A percentile compares a stretch with the other conserved stretches of the same genome.
Evolutionary conservation across 202 grass and related monocot genomes (phyloP).

Genomic region (Setaria italica): DNA sequence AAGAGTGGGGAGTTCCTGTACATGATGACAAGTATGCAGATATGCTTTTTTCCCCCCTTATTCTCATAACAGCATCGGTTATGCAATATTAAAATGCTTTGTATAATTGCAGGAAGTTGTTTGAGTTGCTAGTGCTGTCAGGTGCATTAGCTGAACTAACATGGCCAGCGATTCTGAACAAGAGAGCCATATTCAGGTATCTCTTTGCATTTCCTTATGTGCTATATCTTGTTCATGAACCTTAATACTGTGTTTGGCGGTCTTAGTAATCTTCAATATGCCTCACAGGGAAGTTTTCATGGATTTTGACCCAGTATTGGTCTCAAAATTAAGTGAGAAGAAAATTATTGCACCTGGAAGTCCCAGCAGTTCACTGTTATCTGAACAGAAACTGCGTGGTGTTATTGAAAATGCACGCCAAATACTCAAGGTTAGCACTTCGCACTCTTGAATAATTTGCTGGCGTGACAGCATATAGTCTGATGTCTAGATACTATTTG

Average conservation of each 20-base stretch:
- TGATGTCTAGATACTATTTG: constrained; percentile 25
- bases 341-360: constrained; percentile 82
- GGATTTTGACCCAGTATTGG: constrained; percentile 86
- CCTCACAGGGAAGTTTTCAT: constrained; percentile 88
- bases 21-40: constrained; percentile 96
- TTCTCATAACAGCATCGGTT: background rate
- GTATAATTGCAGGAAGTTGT: constrained; percentile 76
- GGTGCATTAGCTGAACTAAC: constrained; percentile 93
- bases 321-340: constrained; percentile 92
- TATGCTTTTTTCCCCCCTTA: background rate
- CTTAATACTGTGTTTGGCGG: background rate
- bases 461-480: background rate
- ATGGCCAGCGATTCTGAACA: constrained; percentile 90
- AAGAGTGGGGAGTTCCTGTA: constrained; percentile 94
- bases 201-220: constrained; percentile 29
- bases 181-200: constrained; percentile 85
- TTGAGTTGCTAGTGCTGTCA: constrained; percentile 93
- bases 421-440: constrained; percentile 75
- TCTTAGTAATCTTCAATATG: constrained; percentile 29
- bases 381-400: constrained; percentile 82
- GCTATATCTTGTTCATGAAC: background rate
- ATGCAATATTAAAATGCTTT: constrained; percentile 41
- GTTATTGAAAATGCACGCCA: constrained; percentile 90
- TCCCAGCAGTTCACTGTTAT: constrained; percentile 74
- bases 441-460: background rate